phyloP scores from a whole-genome alignment of 495 filamentous ascomycete genomes.

The Beverwykella pulmonaria region DNA sequence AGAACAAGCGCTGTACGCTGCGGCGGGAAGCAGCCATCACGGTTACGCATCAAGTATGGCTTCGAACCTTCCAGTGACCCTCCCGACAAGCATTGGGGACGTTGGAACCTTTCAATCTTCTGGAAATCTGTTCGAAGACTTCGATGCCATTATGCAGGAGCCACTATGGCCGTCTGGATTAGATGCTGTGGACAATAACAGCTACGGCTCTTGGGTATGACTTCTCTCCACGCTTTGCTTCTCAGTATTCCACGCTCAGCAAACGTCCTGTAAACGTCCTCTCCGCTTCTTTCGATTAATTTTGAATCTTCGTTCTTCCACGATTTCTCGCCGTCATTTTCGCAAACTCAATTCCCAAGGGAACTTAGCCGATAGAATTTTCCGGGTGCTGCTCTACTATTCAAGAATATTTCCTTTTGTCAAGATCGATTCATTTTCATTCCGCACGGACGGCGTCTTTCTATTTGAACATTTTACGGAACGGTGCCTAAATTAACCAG shows the following conservation, averaged over 20 bases:
- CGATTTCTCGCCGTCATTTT: background rate
- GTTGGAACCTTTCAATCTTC: conserved; percentile 9
- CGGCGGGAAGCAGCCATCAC: background rate
- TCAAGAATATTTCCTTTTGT: conserved; percentile 6
- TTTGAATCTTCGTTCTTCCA: background rate
- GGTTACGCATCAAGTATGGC: conserved; percentile 4
- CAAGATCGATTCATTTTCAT: background rate
- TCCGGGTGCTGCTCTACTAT: background rate
- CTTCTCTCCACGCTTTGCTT: background rate
- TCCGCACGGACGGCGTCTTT: background rate
- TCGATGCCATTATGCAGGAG: conserved; percentile 28
- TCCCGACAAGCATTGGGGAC: background rate
- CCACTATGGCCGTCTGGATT: conserved; percentile 21
- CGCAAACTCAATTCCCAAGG: background rate
- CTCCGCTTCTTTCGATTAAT: background rate
- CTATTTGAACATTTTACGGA: background rate
- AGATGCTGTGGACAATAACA: conserved; percentile 3
- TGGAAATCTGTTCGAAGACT: conserved; percentile 31
- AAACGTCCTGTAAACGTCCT: background rate
- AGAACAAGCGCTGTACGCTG: conserved; percentile 14
- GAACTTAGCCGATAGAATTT: background rate
- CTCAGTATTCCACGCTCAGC: background rate
- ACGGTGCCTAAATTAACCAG: conserved; percentile 27
- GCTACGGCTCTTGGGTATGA: conserved; percentile 30
- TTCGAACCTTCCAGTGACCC: background rate